These are phyloP conservation scores for Exidia glandulosa DNA, from an alignment of 768 basidiomycete species.

Conservation along the genomic window DNA sequence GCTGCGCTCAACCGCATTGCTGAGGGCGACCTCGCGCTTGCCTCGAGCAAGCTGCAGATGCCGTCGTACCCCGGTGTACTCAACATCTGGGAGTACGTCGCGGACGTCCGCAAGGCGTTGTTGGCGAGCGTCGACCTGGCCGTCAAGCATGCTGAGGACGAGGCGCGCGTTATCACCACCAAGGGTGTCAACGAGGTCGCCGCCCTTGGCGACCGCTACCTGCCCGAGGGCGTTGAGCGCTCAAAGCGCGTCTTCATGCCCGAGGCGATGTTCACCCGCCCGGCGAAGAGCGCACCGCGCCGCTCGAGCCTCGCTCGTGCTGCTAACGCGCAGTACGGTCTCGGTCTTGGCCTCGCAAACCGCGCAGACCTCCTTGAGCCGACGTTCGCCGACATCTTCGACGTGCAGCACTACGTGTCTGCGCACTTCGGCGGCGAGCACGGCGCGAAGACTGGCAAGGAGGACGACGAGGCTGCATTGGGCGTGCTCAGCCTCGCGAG, in stretches of 20 bases:
- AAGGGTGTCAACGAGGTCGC: conserved; percentile 55
- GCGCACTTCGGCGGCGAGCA: conserved; percentile 51
- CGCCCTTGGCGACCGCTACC: conserved; percentile 60
- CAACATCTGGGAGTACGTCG: conserved; percentile 75
- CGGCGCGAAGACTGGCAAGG: conserved; percentile 14
- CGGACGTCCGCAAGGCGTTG: conserved; percentile 66
- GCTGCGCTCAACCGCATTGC: conserved; percentile 68
- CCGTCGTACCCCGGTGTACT: conserved; percentile 79
- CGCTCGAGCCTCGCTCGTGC: conserved; percentile 19
- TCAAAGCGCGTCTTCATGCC: conserved; percentile 82
- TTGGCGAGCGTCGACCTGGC: conserved; percentile 73
- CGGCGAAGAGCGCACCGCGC: conserved; percentile 26
- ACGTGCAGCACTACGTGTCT: conserved; percentile 70
- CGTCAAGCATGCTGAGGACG: conserved; percentile 70
- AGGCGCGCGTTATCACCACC: conserved; percentile 59
- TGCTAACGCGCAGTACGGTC: conserved; percentile 61
- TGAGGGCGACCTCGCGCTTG: conserved; percentile 58
- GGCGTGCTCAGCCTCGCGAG: conserved; percentile 65
- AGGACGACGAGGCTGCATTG: conserved; percentile 33
- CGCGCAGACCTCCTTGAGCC: conserved; percentile 72
- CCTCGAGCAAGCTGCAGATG: conserved; percentile 34
- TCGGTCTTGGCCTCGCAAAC: conserved; percentile 73
- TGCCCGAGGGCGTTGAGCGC: conserved; percentile 74
- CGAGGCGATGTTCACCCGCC: conserved; percentile 86
- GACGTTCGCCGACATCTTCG: conserved; percentile 74